Percentiles rank a stretch among this genome's conserved stretches.
These are phyloP conservation scores for Seiridium unicorne DNA, from an alignment of 2,329 filamentous ascomycete species.

Conservation along the genomic window DNA sequence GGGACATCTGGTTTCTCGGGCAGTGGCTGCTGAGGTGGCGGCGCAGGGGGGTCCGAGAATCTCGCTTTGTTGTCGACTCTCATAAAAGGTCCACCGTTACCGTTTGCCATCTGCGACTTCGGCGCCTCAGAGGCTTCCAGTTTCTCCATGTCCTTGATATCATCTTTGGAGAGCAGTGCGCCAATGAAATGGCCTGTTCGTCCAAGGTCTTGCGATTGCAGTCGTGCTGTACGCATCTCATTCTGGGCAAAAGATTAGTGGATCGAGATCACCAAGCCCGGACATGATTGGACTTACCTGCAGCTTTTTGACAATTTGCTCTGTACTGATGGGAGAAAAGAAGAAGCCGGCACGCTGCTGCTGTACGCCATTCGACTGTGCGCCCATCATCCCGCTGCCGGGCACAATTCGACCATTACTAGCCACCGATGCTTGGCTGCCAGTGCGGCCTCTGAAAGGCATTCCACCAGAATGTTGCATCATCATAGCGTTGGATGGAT, in stretches of 20 bases:
- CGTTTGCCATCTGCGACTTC: constrained; percentile 49
- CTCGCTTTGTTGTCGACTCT: constrained; percentile 76
- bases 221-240: constrained; percentile 85
- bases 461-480: constrained; percentile 68
- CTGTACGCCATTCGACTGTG: constrained; percentile 57
- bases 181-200: constrained; percentile 81
- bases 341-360: constrained; percentile 74
- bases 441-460: constrained; percentile 68
- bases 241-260: constrained; percentile 47
- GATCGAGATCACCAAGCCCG: background rate
- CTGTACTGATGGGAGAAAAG: constrained; percentile 85
- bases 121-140: constrained; percentile 43
- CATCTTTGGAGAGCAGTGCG: constrained; percentile 72
- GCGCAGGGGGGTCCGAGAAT: constrained; percentile 90
- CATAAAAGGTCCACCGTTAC: constrained; percentile 46
- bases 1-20: constrained; percentile 87
- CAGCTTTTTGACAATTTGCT: constrained; percentile 87
- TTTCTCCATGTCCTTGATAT: constrained; percentile 57
- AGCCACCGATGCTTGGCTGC: constrained; percentile 63
- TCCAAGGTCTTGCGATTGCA: constrained; percentile 82
- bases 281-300: constrained; percentile 54
- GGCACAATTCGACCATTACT: constrained; percentile 62
- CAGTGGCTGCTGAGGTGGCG: constrained; percentile 87
- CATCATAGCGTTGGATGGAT: constrained; percentile 73
- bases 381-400: constrained; percentile 45